Evolutionary conservation across 2,329 filamentous ascomycete species (phyloP).

Genomic region (Neonectria sp.): DNA sequence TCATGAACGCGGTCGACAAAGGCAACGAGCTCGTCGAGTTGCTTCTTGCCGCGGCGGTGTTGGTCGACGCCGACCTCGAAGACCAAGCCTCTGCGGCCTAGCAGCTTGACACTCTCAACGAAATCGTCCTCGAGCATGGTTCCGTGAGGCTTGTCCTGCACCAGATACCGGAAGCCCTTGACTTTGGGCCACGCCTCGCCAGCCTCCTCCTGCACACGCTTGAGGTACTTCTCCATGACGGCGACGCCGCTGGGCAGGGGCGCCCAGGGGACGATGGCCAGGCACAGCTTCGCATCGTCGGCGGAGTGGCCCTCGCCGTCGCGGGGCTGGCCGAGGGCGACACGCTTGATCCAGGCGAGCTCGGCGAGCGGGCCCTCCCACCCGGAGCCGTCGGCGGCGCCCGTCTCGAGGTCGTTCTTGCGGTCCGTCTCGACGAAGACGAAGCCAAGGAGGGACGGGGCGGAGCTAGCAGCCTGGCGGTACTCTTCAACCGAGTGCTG

Average conservation of each 20-base stretch:
- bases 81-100: conserved; percentile 74
- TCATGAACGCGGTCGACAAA: conserved; percentile 79
- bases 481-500: conserved; percentile 79
- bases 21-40: conserved; percentile 78
- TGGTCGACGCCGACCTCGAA: conserved; percentile 92
- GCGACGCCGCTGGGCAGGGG: conserved; percentile 77
- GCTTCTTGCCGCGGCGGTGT: conserved; percentile 80
- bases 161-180: conserved; percentile 85
- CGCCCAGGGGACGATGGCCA: conserved; percentile 88
- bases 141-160: conserved; percentile 82
- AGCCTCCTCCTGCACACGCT: conserved; percentile 70
- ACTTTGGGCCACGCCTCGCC: conserved; percentile 78
- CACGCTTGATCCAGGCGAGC: conserved; percentile 76
- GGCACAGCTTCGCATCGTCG: conserved; percentile 66
- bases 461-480: conserved; percentile 59
- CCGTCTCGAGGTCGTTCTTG: conserved; percentile 69
- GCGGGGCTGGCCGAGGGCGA: conserved; percentile 73
- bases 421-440: conserved; percentile 89
- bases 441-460: conserved; percentile 74
- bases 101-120: conserved; percentile 75
- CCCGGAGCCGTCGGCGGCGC: conserved; percentile 64
- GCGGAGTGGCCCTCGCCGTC: conserved; percentile 70
- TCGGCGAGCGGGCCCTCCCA: conserved; percentile 81
- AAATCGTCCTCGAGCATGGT: conserved; percentile 76
- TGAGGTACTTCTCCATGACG: conserved; percentile 76